Percentiles rank a stretch among this genome's conserved stretches.
Conservation (phyloP, 768 basidiomycete species). For the Mycena rebaudengoi region DNA sequence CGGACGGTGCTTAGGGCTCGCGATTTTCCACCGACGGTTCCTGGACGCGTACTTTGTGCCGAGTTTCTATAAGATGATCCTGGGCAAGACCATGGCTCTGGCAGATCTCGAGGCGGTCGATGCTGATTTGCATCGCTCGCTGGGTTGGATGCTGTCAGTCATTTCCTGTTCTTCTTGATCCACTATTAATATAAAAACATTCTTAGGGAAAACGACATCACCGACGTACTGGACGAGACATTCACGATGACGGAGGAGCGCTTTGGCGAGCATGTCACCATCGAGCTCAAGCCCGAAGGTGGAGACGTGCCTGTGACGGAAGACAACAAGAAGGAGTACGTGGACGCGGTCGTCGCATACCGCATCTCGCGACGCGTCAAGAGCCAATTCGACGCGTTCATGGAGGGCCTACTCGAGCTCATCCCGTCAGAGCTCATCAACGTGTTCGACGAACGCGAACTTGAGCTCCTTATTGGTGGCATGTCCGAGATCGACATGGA, state of each 20-base stretch:
- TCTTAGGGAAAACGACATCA: slow-evolving; percentile 77
- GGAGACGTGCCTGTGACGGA: slow-evolving; percentile 71
- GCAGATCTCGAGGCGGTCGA: slow-evolving; percentile 77
- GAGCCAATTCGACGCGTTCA: slow-evolving; percentile 87
- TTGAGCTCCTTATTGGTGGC: slow-evolving; percentile 90
- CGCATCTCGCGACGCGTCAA: slow-evolving; percentile 84
- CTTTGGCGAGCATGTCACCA: slow-evolving; percentile 75
- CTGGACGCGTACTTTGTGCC: slow-evolving; percentile 83
- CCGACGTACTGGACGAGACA: slow-evolving; percentile 76
- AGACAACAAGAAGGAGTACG: slow-evolving; percentile 82
- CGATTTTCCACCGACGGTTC: slow-evolving; percentile 81
- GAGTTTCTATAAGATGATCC: slow-evolving; percentile 83
- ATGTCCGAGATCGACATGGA: slow-evolving; percentile 95
- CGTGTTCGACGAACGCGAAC: slow-evolving; percentile 91
- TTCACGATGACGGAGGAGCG: slow-evolving; percentile 78
- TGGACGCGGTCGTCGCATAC: slow-evolving; percentile 81
- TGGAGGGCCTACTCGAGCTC: slow-evolving; percentile 85
- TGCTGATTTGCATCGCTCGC: slow-evolving; percentile 71
- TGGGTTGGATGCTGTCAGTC: slow-evolving; percentile 80
- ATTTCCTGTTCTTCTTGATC: not conserved
- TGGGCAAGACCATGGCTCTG: slow-evolving; percentile 65
- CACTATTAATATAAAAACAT: not conserved
- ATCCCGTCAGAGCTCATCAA: slow-evolving; percentile 85
- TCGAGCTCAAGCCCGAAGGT: slow-evolving; percentile 73
- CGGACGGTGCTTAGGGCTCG: slow-evolving; percentile 76